Evolutionary conservation across 768 basidiomycete genomes (phyloP), one percentile per base, ranked within the genome.

Genomic region (Termitomyces sp.): DNA sequence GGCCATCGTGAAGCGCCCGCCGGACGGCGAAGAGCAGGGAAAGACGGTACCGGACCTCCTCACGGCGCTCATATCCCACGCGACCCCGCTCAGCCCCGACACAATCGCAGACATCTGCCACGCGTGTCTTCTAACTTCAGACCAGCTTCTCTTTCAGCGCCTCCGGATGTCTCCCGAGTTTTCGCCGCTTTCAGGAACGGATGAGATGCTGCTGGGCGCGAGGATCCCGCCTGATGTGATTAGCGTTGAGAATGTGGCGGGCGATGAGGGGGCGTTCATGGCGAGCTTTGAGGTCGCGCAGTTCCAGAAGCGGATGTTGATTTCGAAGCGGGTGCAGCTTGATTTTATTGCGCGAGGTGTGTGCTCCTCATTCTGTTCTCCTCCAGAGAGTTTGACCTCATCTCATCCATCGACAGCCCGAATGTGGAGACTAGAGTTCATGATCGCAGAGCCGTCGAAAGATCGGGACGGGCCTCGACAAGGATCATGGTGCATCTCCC

Each of bases 301-400:
- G 43, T 91, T 89, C 69, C 86, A 87, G 68, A 85, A 83, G 63
- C 77, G 89, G n/a, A 86, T 91, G 87, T 74, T 82, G 26, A 79
- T 88, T 14, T 77, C 82, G 24, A 80, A 80, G 57, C 56, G 71
- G 20, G 79, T 89, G 39, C 64, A 61, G 6, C 65, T 88, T 18
- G 88, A 91, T 58, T 90, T 90, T 59, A 86, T 90, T 55, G 87
- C 88, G 5, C 68, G 79, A 63, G 73, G 79, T 77, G 52, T 26
- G 72, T 67, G 9, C 32, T 5, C 12, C 32, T 16, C n/a, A 8
- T 57, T 39, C 53, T 24, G n/a, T 39, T 40, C 34, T 7, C 18
- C 26, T 16, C 45, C 10, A 14, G 4, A 30, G 37, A 39, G 26
- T 24, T 22, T 39, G 8, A 40, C 12, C 3, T 30, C 7, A 4